These are phyloP conservation scores for Aspergillus floridensis DNA, from an alignment of 2,329 filamentous ascomycete genomes.

Conservation along the genomic window DNA sequence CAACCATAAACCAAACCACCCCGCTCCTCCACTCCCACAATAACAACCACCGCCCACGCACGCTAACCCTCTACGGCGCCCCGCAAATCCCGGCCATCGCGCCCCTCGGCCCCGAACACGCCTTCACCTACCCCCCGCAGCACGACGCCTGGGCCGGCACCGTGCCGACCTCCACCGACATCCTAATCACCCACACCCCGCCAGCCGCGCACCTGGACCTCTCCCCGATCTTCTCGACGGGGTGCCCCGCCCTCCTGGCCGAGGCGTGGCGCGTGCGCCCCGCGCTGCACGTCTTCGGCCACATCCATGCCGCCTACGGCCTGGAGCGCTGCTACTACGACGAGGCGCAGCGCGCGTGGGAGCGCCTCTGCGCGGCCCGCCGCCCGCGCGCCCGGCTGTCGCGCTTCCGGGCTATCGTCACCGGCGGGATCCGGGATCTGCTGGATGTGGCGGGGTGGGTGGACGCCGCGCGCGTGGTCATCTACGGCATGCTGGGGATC, in stretches of 20 bases:
- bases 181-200: slow-evolving; percentile 78
- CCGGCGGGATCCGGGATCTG: slow-evolving; percentile 36
- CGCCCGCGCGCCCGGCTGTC: slow-evolving; percentile 24
- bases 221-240: slow-evolving; percentile 58
- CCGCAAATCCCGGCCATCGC: slow-evolving; percentile 68
- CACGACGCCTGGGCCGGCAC: slow-evolving; percentile 70
- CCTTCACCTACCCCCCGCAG: slow-evolving; percentile 69
- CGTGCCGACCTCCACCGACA: slow-evolving; percentile 69
- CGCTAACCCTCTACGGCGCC: slow-evolving; percentile 72
- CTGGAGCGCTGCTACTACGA: slow-evolving; percentile 71
- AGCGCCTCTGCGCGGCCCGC: slow-evolving; percentile 55
- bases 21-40: slow-evolving; percentile 49
- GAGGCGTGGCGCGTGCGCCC: slow-evolving; percentile 76
- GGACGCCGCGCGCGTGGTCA: slow-evolving; percentile 50
- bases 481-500: slow-evolving; percentile 55
- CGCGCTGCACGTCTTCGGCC: slow-evolving; percentile 76
- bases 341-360: slow-evolving; percentile 67
- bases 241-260: slow-evolving; percentile 66
- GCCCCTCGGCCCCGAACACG: slow-evolving; percentile 69
- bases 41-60: slow-evolving; percentile 53
- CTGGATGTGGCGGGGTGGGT: slow-evolving; percentile 43
- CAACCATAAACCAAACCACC: slow-evolving; percentile 23
- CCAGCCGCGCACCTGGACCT: slow-evolving; percentile 67
- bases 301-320: slow-evolving; percentile 75
- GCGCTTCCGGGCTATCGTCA: slow-evolving; percentile 22